A percentile compares a stretch with the other conserved stretches of the same genome.
phyloP scores from a whole-genome alignment of 108 stramenopile genomes.

The Pseudonitzschia pungens region DNA sequence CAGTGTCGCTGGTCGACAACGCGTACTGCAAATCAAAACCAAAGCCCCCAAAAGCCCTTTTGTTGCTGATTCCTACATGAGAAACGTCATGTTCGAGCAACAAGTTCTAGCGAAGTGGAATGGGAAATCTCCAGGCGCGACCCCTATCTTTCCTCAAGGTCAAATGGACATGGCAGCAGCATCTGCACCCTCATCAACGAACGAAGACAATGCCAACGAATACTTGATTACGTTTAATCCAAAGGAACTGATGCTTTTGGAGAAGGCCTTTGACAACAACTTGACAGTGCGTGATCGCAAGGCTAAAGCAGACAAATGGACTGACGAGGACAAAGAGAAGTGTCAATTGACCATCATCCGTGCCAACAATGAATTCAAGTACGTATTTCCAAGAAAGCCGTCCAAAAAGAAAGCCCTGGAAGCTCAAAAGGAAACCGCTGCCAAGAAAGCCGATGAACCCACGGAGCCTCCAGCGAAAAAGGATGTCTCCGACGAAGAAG shows the following conservation, averaged over 20 bases:
- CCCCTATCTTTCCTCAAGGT: not conserved
- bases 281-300: constrained; percentile 27
- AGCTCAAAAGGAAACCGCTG: constrained; percentile 13
- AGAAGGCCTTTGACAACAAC: constrained; percentile 38
- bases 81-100: constrained; percentile 35
- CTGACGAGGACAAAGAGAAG: constrained; percentile 29
- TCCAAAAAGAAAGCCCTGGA: constrained; percentile 11
- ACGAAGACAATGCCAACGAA: constrained; percentile 12
- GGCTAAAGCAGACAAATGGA: constrained; percentile 30
- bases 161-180: constrained; percentile 4
- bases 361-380: constrained; percentile 32
- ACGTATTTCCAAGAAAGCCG: constrained; percentile 26
- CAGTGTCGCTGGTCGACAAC: constrained; percentile 19
- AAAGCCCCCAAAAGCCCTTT: constrained; percentile 15
- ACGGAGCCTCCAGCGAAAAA: too few species aligned
- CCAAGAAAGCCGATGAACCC: too few species aligned
- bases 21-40: constrained; percentile 39
- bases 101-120: constrained; percentile 31
- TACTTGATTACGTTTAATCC: constrained; percentile 39
- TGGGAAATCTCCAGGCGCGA: not conserved
- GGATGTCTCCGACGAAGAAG: too few species aligned
- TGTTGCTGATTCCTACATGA: constrained; percentile 19
- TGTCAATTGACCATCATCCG: constrained; percentile 30
- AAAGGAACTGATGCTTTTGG: constrained; percentile 33
- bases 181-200: not conserved